Percentiles rank a stretch among this genome's conserved stretches.
phyloP scores from a whole-genome alignment of 257 asterid species.

The Galeopsis tetrahit region DNA sequence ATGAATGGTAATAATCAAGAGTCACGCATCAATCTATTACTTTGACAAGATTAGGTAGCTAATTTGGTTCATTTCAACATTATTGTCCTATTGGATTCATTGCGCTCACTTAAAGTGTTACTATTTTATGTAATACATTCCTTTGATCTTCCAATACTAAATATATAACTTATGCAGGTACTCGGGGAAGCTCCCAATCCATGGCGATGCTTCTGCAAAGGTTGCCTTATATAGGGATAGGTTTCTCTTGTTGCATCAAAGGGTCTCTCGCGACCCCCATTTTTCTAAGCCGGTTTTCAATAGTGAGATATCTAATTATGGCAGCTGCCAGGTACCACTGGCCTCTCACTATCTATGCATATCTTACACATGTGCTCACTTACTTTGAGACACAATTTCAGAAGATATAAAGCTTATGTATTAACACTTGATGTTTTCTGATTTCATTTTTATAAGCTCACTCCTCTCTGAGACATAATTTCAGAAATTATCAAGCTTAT shows the following conservation, averaged over 20 bases:
- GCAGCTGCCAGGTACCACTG: slow-evolving; percentile 79
- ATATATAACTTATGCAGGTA: slow-evolving; percentile 47
- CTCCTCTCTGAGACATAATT: slow-evolving; percentile 11
- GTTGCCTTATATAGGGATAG: slow-evolving; percentile 80
- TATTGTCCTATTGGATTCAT: slow-evolving; percentile 1
- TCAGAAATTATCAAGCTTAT: slow-evolving; percentile 6
- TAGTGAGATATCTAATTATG: slow-evolving; percentile 63
- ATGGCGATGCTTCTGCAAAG: slow-evolving; percentile 94
- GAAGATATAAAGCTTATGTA: slow-evolving; percentile 13
- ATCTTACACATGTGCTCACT: slow-evolving; percentile 16
- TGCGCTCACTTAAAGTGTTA: not conserved
- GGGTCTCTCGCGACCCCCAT: slow-evolving; percentile 86
- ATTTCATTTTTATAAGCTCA: not conserved
- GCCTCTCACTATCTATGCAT: not conserved
- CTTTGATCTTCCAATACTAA: slow-evolving; percentile 13
- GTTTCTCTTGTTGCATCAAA: slow-evolving; percentile 76
- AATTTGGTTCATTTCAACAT: not conserved
- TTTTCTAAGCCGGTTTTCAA: slow-evolving; percentile 79
- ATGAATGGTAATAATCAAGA: not conserved
- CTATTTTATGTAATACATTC: slow-evolving; percentile 8
- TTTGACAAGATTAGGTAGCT: slow-evolving; percentile 9
- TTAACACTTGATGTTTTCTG: not conserved
- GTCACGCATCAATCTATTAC: slow-evolving; percentile 1
- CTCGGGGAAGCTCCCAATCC: slow-evolving; percentile 69
- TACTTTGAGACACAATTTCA: slow-evolving; percentile 4